Evolutionary conservation across 768 basidiomycete species (phyloP), one percentile per base, ranked within the genome.

Genomic region (Amanita jacksonii): DNA sequence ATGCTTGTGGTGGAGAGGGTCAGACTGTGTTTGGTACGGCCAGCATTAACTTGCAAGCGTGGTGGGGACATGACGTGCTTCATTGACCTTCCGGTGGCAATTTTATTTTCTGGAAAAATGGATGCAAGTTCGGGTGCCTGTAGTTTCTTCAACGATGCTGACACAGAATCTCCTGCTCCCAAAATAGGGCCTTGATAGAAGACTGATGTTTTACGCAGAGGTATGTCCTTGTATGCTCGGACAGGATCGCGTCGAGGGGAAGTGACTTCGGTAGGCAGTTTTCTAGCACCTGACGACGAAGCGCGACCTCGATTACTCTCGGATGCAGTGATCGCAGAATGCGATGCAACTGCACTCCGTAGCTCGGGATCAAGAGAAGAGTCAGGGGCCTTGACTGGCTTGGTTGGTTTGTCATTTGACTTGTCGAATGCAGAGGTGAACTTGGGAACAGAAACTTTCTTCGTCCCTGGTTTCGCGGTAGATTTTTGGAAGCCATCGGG

Each of bases 1-100:
- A 79, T 59, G 23, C 58, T 57, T 6, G 74, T 79, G 10, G 66
- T 72, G 1, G 64, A 65, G 24, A 79, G 70, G 5, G 76, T 72
- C 33, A 63, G 66, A 57, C 70, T 49, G 2, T 54, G 52, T 45
- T 69, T 66, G 13, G 41, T 3, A 20, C 15, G 35, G 1, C 13
- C 18, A 16, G 16, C 28, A 18, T 9, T 19, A 8, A 20, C n/a
- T 6, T 35, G 37, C 4, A 38, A 9, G 16, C 27, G 38, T 16
- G 44, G 44, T 15, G 36, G 44, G 4, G 20, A 38, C 8, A 18
- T 31, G 3, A 45, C 23, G 10, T 9, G 27, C 22, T 45, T 45
- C 37, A 23, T 20, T 8, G 19, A 3, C 9, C 13, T 45, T 13
- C 3, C 19, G 1, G 10, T 37, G 5, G 13, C 5, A 5, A 19